Evolutionary conservation across 1,284 basidiomycete genomes (phyloP).

Genomic region (Blastosporella zonata): DNA sequence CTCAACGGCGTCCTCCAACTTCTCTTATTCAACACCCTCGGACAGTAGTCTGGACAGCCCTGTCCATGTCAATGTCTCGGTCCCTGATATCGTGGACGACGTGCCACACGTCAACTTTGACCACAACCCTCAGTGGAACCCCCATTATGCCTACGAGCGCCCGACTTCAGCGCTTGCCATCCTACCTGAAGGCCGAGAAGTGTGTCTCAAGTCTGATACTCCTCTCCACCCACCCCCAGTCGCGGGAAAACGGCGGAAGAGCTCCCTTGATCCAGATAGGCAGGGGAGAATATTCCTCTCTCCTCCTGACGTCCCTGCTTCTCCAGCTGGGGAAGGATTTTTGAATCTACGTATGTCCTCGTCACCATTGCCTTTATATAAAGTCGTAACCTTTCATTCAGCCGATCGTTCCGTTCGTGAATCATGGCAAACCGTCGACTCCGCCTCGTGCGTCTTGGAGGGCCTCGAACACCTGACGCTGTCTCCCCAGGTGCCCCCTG

Average conservation of each 20-base stretch:
- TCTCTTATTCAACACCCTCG: constrained; percentile 37
- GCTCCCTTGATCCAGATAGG: constrained; percentile 17
- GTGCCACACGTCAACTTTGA: constrained; percentile 44
- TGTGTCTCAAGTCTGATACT: constrained; percentile 23
- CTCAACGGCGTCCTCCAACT: constrained; percentile 40
- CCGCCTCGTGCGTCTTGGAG: constrained; percentile 34
- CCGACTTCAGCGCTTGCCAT: constrained; percentile 37
- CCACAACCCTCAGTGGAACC: constrained; percentile 39
- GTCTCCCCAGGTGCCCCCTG: constrained; percentile 33
- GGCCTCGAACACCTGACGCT: constrained; percentile 41
- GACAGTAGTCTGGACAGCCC: constrained; percentile 33
- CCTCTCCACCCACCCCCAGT: constrained; percentile 8
- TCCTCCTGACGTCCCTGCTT: constrained; percentile 14
- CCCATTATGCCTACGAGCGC: constrained; percentile 26
- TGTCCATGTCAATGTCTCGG: constrained; percentile 24
- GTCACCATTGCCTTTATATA: not conserved
- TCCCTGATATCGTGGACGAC: constrained; percentile 30
- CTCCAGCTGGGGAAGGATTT: constrained; percentile 8
- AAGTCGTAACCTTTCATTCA: constrained; percentile 8
- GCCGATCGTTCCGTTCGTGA: constrained; percentile 31
- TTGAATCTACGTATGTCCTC: constrained; percentile 7
- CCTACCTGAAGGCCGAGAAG: constrained; percentile 50
- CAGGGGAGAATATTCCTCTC: constrained; percentile 19
- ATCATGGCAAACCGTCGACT: constrained; percentile 44
- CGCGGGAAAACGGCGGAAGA: constrained; percentile 17